Evolutionary conservation across 306 rosid species (phyloP).

Genomic region (Sicyos baderoa): DNA sequence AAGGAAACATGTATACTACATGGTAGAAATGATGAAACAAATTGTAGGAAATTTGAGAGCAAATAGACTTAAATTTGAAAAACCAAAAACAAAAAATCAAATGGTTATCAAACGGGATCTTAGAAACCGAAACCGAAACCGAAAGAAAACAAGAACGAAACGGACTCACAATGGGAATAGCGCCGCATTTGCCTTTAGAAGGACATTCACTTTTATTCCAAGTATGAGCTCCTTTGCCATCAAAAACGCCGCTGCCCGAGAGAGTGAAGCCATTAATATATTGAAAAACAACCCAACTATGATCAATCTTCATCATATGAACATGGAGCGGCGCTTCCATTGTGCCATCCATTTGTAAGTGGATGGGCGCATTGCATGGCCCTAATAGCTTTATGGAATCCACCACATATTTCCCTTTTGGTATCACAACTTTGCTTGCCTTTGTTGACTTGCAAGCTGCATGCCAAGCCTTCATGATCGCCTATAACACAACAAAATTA

Average conservation of each 20-base stretch:
- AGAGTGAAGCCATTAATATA: conserved; percentile 24
- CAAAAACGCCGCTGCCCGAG: conserved; percentile 32
- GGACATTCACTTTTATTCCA: conserved; percentile 29
- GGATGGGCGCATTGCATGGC: conserved; percentile 40
- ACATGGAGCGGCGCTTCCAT: conserved; percentile 28
- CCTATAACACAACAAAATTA: too few species aligned
- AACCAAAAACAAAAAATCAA: too few species aligned
- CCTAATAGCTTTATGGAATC: conserved; percentile 24
- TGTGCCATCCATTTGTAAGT: conserved; percentile 25
- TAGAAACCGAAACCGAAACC: too few species aligned
- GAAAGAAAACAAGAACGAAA: too few species aligned
- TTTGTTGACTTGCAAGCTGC: too few species aligned
- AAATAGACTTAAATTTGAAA: too few species aligned
- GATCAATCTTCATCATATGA: neutral
- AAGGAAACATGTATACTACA: too few species aligned
- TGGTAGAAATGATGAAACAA: too few species aligned
- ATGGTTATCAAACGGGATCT: too few species aligned
- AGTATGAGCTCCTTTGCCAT: conserved; percentile 33
- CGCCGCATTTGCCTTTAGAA: neutral
- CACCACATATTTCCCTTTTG: conserved; percentile 14
- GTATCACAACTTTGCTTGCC: too few species aligned
- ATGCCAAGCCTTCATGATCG: too few species aligned
- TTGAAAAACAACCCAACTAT: conserved; percentile 27
- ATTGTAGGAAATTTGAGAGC: too few species aligned
- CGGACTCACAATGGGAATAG: conserved; percentile 19